These are phyloP conservation scores for Citrullus mucosospermus DNA, from an alignment of 306 rosid species.

Conservation along the genomic window DNA sequence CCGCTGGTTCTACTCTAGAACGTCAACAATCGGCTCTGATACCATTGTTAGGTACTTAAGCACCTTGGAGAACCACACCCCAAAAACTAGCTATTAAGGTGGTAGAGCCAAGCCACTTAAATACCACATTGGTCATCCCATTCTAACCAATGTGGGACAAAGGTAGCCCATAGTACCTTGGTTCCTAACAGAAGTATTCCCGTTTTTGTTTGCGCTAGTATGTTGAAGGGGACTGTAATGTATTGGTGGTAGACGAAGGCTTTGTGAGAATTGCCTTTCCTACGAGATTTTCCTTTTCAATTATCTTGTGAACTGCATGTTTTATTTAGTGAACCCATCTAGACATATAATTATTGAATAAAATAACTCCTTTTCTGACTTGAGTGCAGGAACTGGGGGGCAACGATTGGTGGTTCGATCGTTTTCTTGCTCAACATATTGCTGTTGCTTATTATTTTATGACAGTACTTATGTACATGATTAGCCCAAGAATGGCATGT, in stretches of 20 bases:
- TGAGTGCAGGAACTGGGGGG: conserved; percentile 94
- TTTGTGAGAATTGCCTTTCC: background rate
- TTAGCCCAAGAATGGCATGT: conserved; percentile 99
- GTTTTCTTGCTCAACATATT: conserved; percentile 93
- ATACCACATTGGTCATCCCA: too few species aligned
- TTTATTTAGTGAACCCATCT: background rate
- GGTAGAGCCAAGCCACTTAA: too few species aligned
- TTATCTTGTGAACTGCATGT: background rate
- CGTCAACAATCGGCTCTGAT: too few species aligned
- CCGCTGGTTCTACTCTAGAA: too few species aligned
- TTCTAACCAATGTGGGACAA: too few species aligned
- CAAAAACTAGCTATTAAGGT: too few species aligned
- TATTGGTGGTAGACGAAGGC: background rate
- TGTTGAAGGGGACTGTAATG: background rate
- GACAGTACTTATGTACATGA: conserved; percentile 62
- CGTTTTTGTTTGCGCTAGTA: background rate
- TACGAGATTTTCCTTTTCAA: background rate
- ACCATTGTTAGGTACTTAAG: too few species aligned
- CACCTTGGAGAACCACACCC: too few species aligned
- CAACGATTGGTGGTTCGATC: conserved; percentile 91
- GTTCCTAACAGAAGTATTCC: background rate
- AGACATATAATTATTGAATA: background rate
- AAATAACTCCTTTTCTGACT: background rate
- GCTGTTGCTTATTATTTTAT: conserved; percentile 67
- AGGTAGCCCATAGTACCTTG: too few species aligned